phyloP scores from a whole-genome alignment of 768 basidiomycete genomes.

The Trametes cingulata region DNA sequence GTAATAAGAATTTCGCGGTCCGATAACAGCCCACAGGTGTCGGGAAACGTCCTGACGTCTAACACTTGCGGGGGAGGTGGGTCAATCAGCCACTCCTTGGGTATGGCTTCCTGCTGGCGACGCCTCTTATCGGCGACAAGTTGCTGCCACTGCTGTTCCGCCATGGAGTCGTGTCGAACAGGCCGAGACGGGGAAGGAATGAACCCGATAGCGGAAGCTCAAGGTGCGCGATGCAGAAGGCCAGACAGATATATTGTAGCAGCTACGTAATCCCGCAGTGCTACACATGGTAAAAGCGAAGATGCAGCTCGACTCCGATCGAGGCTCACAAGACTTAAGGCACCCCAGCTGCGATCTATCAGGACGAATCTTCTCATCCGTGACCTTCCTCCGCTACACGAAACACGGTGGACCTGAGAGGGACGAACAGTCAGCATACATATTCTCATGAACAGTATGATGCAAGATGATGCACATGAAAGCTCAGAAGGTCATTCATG shows the following conservation, averaged over 20 bases:
- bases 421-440: neutral
- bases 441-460: no score
- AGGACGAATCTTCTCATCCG: no score
- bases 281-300: neutral
- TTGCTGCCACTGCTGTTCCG: conserved; percentile 45
- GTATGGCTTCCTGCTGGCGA: conserved; percentile 54
- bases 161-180: neutral
- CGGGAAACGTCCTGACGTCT: conserved; percentile 55
- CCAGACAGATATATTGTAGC: no score
- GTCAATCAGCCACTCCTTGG: conserved; percentile 59
- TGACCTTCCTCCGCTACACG: no score
- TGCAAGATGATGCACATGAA: conserved; percentile 2
- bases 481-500: conserved; percentile 68
- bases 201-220: neutral
- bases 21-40: conserved; percentile 55
- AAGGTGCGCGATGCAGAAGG: neutral
- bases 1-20: conserved; percentile 58
- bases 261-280: no score
- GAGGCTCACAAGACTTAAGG: no score
- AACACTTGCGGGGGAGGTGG: conserved; percentile 45
- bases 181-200: neutral
- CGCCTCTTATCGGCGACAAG: conserved; percentile 55
- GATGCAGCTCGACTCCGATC: no score
- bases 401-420: neutral
- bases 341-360: no score